phyloP scores from a whole-genome alignment of 345 rosid species.

The Erodium maritimum region DNA sequence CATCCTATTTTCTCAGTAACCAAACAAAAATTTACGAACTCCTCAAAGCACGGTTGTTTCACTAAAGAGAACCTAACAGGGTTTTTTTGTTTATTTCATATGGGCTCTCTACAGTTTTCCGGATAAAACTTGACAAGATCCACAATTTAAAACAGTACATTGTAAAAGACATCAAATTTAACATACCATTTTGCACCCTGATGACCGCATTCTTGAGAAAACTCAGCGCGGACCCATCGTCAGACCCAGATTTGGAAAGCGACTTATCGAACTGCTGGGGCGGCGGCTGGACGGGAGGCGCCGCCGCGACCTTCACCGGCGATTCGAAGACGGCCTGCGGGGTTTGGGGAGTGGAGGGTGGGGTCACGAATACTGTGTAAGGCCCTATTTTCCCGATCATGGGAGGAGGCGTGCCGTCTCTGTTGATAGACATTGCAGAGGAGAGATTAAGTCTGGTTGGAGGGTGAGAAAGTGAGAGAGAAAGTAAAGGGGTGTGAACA shows the following conservation, averaged over 20 bases:
- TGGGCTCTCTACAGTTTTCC: too few relatives aligned
- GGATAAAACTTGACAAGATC: too few relatives aligned
- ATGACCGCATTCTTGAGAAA: slow-evolving; percentile 57
- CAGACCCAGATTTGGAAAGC: slow-evolving; percentile 8
- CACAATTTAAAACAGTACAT: too few relatives aligned
- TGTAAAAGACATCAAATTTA: neutral
- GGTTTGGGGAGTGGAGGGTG: slow-evolving; percentile 65
- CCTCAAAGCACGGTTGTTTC: too few relatives aligned
- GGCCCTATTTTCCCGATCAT: slow-evolving; percentile 88
- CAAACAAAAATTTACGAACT: too few relatives aligned
- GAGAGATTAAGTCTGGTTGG: too few relatives aligned
- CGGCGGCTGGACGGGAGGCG: slow-evolving; percentile 52
- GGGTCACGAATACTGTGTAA: slow-evolving; percentile 93
- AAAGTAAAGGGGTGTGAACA: too few relatives aligned
- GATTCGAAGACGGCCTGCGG: slow-evolving; percentile 13
- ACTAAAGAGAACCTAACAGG: too few relatives aligned
- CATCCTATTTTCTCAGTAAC: too few relatives aligned
- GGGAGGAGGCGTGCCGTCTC: slow-evolving; percentile 60
- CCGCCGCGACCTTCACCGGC: slow-evolving; percentile 26
- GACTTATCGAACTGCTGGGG: slow-evolving; percentile 49
- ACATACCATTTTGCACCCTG: slow-evolving; percentile 63
- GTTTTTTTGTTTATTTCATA: too few relatives aligned
- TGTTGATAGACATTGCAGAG: slow-evolving; percentile 57
- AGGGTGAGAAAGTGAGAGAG: too few relatives aligned
- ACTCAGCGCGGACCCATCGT: slow-evolving; percentile 41